phyloP scores from a whole-genome alignment of 2,329 filamentous ascomycete genomes.

The Aspergillus brasiliensis region DNA sequence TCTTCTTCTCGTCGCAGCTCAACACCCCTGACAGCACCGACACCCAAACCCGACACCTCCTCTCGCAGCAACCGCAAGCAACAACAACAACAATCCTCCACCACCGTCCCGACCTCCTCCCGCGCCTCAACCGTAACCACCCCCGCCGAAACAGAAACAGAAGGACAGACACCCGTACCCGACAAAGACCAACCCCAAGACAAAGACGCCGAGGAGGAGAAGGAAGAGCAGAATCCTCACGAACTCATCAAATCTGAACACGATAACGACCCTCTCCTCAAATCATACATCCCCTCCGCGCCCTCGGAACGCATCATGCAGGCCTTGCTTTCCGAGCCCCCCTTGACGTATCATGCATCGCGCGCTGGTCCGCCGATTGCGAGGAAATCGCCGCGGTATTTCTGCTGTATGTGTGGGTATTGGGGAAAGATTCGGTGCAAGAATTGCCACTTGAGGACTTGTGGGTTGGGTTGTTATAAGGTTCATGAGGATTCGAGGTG shows the following conservation, averaged over 20 bases:
- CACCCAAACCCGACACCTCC: constrained; percentile 8
- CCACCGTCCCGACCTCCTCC: neutral
- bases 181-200: constrained; percentile 8
- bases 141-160: neutral
- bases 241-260: constrained; percentile 39
- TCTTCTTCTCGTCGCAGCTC: constrained; percentile 26
- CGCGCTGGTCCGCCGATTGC: constrained; percentile 40
- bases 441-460: constrained; percentile 50
- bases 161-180: constrained; percentile 2
- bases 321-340: constrained; percentile 48
- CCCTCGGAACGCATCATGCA: constrained; percentile 51
- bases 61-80: constrained; percentile 10
- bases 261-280: constrained; percentile 46
- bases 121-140: constrained; percentile 8
- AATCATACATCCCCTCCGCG: constrained; percentile 43
- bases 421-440: constrained; percentile 53
- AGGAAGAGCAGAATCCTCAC: constrained; percentile 17
- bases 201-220: constrained; percentile 11
- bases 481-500: constrained; percentile 52
- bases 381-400: constrained; percentile 41
- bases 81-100: constrained; percentile 20
- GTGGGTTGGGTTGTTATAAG: constrained; percentile 51
- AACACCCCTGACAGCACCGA: constrained; percentile 25
- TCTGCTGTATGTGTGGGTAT: constrained; percentile 54
- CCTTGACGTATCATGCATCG: constrained; percentile 50